phyloP scores from a whole-genome alignment of 208 protist genomes.

The Polymyxa betae region DNA sequence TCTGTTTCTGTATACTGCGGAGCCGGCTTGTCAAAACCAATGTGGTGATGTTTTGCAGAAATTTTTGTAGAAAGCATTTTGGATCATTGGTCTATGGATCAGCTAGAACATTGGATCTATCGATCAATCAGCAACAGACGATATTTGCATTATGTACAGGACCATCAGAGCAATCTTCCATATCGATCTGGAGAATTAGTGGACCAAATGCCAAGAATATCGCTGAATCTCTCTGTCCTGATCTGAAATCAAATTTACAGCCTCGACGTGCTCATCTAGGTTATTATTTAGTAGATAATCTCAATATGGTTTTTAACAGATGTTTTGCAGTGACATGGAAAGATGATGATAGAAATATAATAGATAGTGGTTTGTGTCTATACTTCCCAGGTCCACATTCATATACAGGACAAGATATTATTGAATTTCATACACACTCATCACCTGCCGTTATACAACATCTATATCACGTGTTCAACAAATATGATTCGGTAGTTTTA shows the following conservation, averaged over 20 bases:
- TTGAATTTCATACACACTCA: constrained; percentile 35
- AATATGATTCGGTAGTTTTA: background rate
- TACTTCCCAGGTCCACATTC: background rate
- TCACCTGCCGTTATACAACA: constrained; percentile 33
- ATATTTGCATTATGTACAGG: no score
- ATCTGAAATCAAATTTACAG: background rate
- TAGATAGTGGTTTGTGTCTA: background rate
- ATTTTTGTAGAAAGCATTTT: no score
- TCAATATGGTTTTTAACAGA: background rate
- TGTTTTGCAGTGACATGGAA: background rate
- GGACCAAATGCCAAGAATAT: background rate
- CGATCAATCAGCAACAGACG: no score
- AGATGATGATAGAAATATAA: background rate
- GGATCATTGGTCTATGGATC: no score
- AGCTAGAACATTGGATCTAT: no score
- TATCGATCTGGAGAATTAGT: background rate
- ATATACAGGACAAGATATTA: background rate
- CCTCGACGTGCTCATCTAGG: background rate
- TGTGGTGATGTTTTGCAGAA: no score
- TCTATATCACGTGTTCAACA: background rate
- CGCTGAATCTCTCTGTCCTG: background rate
- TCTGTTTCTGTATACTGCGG: no score
- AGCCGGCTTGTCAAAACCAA: no score
- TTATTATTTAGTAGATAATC: background rate
- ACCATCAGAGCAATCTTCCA: background rate